Conservation (phyloP, 1,139 yeast genomes). For the Insectozyma bohioensis region DNA sequence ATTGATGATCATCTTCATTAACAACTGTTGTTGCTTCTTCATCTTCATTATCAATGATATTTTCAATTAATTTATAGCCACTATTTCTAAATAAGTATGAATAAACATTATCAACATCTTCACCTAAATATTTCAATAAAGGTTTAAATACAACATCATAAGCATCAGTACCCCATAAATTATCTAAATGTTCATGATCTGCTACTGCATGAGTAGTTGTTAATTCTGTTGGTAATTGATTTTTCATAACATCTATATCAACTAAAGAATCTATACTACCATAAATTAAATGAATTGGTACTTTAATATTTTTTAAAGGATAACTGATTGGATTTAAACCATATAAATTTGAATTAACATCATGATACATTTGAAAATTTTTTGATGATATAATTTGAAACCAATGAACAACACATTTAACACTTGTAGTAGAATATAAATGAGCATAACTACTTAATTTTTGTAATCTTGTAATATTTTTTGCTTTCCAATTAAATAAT, state of each 20-base stretch:
- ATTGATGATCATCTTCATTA: constrained; percentile 9
- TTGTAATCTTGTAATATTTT: constrained; percentile 68
- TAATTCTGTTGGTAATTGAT: constrained; percentile 43
- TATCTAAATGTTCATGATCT: constrained; percentile 83
- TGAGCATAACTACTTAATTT: constrained; percentile 79
- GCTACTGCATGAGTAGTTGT: constrained; percentile 49
- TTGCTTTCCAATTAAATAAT: constrained; percentile 76
- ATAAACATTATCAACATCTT: constrained; percentile 16
- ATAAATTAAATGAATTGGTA: constrained; percentile 75
- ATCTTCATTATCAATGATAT: constrained; percentile 11
- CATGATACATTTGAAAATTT: constrained; percentile 87
- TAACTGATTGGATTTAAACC: constrained; percentile 43
- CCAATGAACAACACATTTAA: constrained; percentile 94
- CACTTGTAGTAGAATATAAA: constrained; percentile 86
- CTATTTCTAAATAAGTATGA: constrained; percentile 10
- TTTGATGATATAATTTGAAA: constrained; percentile 85
- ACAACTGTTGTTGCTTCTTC: constrained; percentile 2
- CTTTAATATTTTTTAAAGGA: constrained; percentile 54
- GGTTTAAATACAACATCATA: constrained; percentile 44
- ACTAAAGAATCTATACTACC: constrained; percentile 83
- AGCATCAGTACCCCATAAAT: constrained; percentile 82
- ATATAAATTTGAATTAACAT: constrained; percentile 34
- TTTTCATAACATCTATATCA: constrained; percentile 72
- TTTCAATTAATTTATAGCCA: constrained; percentile 13
- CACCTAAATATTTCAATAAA: constrained; percentile 44